Evolutionary conservation across 768 basidiomycete genomes (phyloP).

Genomic region (Suillus sp.): DNA sequence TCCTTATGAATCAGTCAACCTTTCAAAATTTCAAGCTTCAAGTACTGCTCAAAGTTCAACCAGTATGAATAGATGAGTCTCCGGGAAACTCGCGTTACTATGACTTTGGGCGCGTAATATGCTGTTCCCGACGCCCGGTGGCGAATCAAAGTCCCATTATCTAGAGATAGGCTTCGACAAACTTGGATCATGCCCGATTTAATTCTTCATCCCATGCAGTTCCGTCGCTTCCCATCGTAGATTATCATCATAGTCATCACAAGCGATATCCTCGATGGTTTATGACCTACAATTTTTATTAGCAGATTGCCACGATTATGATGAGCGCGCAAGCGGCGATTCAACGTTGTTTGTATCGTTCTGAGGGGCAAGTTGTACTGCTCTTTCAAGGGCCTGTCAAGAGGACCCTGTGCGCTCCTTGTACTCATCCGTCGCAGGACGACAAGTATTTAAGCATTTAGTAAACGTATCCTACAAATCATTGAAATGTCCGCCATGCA

Average conservation of each 20-base stretch:
- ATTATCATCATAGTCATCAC: neutral
- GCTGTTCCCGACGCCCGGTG: neutral
- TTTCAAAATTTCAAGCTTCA: too few species aligned
- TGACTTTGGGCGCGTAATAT: neutral
- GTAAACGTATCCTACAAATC: neutral
- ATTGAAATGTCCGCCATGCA: neutral
- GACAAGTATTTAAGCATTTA: neutral
- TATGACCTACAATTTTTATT: neutral
- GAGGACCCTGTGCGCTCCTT: neutral
- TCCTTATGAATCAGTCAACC: neutral
- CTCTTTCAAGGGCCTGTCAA: neutral
- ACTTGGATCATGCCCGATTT: neutral
- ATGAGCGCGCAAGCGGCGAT: neutral
- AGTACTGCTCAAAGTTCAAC: neutral
- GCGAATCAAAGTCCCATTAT: neutral
- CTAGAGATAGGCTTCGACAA: neutral
- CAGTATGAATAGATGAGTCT: neutral
- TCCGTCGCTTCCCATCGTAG: neutral
- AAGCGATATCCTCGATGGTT: neutral
- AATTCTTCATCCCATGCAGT: neutral
- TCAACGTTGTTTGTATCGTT: neutral
- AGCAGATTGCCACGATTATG: neutral
- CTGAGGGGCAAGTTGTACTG: neutral
- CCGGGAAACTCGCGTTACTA: neutral
- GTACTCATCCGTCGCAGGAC: neutral